Percentiles rank a stretch among this genome's conserved stretches.
Conservation (phyloP, 805 yeast species). For the Wickerhamiella alocasiicola region DNA sequence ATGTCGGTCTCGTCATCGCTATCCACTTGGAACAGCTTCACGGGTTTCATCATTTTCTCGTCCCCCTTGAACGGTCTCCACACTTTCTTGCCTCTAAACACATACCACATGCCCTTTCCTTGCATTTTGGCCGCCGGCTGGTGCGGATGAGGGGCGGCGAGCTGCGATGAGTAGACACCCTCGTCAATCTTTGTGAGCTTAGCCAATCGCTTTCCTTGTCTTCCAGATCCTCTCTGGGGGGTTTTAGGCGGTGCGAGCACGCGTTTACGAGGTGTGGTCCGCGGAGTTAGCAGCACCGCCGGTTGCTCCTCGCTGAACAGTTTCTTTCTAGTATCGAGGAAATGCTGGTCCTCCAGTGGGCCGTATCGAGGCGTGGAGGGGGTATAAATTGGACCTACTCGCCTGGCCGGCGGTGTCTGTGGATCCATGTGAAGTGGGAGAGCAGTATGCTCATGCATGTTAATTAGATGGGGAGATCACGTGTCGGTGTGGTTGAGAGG, state of each 20-base stretch:
- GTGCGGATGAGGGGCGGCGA: conserved; percentile 5
- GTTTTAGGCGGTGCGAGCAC: conserved; percentile 20
- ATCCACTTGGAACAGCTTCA: conserved; percentile 16
- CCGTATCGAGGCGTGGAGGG: conserved; percentile 23
- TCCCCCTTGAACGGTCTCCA: conserved; percentile 27
- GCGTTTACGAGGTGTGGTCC: conserved; percentile 16
- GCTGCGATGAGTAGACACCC: conserved; percentile 3
- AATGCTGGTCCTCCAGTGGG: conserved; percentile 17
- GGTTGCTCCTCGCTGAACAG: conserved; percentile 7
- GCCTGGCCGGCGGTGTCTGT: conserved; percentile 19
- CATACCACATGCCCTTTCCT: conserved; percentile 28
- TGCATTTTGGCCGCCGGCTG: neutral
- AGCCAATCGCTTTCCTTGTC: conserved; percentile 13
- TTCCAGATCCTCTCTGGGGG: conserved; percentile 21
- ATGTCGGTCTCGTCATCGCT: conserved; percentile 17
- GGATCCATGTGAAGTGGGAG: conserved; percentile 17
- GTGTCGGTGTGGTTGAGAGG: too few species aligned
- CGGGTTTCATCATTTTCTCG: conserved; percentile 19
- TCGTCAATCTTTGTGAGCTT: conserved; percentile 5
- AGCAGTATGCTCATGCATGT: conserved; percentile 14
- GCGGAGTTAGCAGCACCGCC: conserved; percentile 11
- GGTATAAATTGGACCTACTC: conserved; percentile 17
- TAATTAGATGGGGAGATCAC: conserved; percentile 22
- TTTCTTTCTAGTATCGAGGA: conserved; percentile 5
- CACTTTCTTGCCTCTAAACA: conserved; percentile 28